A percentile compares a stretch with the other conserved stretches of the same genome.
Conservation (phyloP, 495 filamentous ascomycete species). For the Penicillium subrubescens region DNA sequence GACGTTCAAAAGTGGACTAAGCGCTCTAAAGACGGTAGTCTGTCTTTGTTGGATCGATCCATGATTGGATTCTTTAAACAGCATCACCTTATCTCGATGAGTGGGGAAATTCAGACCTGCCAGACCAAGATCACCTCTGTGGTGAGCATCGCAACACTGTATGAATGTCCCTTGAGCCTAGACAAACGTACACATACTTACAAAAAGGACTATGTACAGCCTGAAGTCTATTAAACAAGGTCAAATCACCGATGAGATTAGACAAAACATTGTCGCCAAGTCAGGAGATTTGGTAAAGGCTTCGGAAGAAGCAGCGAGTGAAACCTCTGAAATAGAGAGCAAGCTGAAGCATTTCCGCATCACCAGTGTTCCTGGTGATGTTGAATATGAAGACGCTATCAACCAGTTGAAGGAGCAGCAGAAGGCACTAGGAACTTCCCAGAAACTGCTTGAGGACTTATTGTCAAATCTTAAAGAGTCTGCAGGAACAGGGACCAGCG, state of each 20-base stretch:
- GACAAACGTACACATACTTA: background rate
- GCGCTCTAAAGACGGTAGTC: conserved; percentile 7
- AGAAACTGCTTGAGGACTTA: background rate
- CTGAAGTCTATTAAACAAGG: background rate
- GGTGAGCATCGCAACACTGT: background rate
- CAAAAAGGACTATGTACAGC: background rate
- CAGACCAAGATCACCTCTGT: conserved; percentile 12
- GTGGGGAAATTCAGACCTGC: conserved; percentile 13
- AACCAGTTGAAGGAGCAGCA: background rate
- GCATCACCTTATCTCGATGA: conserved; percentile 10
- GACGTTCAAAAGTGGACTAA: conserved; percentile 18
- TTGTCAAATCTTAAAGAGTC: background rate
- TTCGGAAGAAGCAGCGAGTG: background rate
- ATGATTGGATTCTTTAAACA: conserved; percentile 16
- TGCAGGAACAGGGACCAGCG: background rate
- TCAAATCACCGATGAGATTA: background rate
- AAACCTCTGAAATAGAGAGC: background rate
- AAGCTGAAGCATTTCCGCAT: background rate
- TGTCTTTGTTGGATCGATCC: conserved; percentile 11
- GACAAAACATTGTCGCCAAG: background rate
- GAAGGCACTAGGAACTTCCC: background rate
- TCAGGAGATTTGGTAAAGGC: background rate
- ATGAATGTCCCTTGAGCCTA: background rate
- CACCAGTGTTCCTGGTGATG: background rate
- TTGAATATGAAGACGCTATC: background rate